Base-by-base conservation (phyloP, 1,139 yeast genomes). In the Scheffersomyces illinoinensis region DNA sequence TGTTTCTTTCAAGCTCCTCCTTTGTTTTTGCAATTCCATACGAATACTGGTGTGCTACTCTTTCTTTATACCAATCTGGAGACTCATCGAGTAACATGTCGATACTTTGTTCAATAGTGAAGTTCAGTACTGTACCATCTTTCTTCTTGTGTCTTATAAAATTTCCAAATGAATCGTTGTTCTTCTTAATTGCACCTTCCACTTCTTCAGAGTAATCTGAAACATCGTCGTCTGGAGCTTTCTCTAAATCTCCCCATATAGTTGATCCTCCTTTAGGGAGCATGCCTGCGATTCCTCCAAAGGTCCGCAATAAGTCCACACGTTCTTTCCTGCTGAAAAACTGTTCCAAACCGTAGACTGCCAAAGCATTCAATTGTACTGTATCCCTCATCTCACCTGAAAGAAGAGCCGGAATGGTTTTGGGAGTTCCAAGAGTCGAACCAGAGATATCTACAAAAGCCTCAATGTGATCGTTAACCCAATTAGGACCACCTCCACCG, bases 341-440 rank as follows among this genome's bases (percentile, higher is more conserved):
- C 75, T 91, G 92, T 69, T 95, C 99, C 59, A 95, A 81, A 1
- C 98, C 99, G 68, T 92, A 92, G 62, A 93, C 93, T 0, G 99
- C 99, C 64, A 95, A 77, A 1, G 96, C 89, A 72, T 95, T 95
- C 71, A 95, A 80, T 68, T 95, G 97, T 33, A 96, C 96, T 0
- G 99, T 95, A 71, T 95, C 99, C 72, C 89, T 91, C 99, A 96
- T 95, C 75, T 95, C 99, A 26, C 99, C 99, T 20, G 97, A 91
- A 21, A 96, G 75, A 61, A 95, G 78, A 0, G 98, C 98, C 0
- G 97, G 93, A 46, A 93, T 85, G 0, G 97, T 90, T 72, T 95
- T 95, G 1, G 99, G 99, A 0, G 98, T 93, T 1, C 99, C 99
- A 58, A 95, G 79, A 57, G 87, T 76, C 6, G 96, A 88, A 0